A percentile compares a stretch with the other conserved stretches of the same genome.
Evolutionary conservation across 2,329 filamentous ascomycete species (phyloP).

Genomic region (Trichoderma cornu-damae): DNA sequence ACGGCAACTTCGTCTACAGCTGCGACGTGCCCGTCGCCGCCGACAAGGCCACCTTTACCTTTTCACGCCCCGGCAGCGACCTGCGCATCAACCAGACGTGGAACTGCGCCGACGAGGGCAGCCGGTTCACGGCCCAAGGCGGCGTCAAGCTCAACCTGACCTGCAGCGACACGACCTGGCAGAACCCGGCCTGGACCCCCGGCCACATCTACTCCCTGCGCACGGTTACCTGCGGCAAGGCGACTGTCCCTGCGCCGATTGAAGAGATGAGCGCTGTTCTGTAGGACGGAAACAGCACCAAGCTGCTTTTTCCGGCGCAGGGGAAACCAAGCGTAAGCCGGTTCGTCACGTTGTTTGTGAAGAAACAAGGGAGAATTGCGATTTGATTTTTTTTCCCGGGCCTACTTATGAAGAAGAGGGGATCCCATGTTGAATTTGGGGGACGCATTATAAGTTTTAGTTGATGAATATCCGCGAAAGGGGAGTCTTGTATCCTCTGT

Average conservation of each 20-base stretch:
- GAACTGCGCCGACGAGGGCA: constrained; percentile 41
- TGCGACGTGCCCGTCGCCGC: constrained; percentile 35
- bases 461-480: too few relatives aligned
- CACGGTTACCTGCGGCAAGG: constrained; percentile 27
- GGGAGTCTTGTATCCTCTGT: background rate
- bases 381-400: background rate
- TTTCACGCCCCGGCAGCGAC: constrained; percentile 32
- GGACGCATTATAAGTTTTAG: too few relatives aligned
- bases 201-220: constrained; percentile 32
- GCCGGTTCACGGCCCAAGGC: constrained; percentile 29
- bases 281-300: constrained; percentile 19
- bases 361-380: background rate
- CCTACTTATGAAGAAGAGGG: too few relatives aligned
- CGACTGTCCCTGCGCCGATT: constrained; percentile 26
- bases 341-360: background rate
- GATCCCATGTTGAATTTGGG: too few relatives aligned
- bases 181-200: constrained; percentile 31
- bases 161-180: constrained; percentile 27
- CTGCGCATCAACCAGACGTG: constrained; percentile 47
- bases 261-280: constrained; percentile 26
- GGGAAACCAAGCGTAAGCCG: background rate
- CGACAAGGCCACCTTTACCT: constrained; percentile 39
- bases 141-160: constrained; percentile 26
- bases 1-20: constrained; percentile 41
- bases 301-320: background rate